A percentile compares a stretch with the other conserved stretches of the same genome.
phyloP scores from a whole-genome alignment of 441 rosid genomes.

The Lepidium campestre region DNA sequence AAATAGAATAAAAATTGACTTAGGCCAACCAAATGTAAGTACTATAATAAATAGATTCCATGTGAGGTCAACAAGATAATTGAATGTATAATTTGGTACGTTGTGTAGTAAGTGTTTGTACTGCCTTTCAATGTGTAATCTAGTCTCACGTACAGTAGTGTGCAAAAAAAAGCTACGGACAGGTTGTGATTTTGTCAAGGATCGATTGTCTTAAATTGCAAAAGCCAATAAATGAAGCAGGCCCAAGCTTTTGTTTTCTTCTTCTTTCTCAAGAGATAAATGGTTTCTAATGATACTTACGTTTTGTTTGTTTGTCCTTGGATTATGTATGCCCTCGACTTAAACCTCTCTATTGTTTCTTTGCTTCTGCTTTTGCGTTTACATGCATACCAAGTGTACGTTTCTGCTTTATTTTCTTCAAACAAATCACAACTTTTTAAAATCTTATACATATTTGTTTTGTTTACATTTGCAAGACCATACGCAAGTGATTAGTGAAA shows the following conservation, averaged over 20 bases:
- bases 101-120: constrained; percentile 26
- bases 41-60: constrained; percentile 6
- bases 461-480: too few species aligned
- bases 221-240: constrained; percentile 27
- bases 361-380: not conserved
- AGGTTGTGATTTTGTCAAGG: constrained; percentile 26
- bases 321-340: not conserved
- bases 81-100: constrained; percentile 31
- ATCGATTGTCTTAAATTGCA: constrained; percentile 14
- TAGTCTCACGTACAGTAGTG: constrained; percentile 32
- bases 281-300: constrained; percentile 23
- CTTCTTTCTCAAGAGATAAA: not conserved
- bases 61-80: constrained; percentile 23
- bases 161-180: constrained; percentile 29
- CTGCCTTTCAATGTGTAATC: constrained; percentile 25
- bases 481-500: too few species aligned
- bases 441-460: not conserved
- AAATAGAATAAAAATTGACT: constrained; percentile 20
- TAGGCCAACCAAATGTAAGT: constrained; percentile 27
- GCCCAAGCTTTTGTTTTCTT: constrained; percentile 27
- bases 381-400: not conserved
- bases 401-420: not conserved
- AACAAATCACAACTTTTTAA: not conserved
- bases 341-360: not conserved
- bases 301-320: constrained; percentile 26